A percentile compares a stretch with the other conserved stretches of the same genome.
phyloP scores from a whole-genome alignment of 108 stramenopile species.

The Epithemia pelagica region DNA sequence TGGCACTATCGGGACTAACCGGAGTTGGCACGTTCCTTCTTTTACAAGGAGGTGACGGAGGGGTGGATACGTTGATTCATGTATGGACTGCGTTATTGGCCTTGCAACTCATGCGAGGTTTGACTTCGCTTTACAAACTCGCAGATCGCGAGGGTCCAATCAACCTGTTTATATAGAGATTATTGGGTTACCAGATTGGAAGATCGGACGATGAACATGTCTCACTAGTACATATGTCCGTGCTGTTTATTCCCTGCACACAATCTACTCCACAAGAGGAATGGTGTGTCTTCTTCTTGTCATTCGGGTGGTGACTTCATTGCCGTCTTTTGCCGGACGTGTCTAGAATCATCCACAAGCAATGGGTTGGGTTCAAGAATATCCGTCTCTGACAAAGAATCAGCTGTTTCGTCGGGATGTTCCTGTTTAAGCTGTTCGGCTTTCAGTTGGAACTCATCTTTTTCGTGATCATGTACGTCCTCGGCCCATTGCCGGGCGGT shows the following conservation, averaged over 20 bases:
- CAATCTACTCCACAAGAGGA: neutral
- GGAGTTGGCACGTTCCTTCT: slow-evolving; percentile 45
- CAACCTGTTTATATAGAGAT: slow-evolving; percentile 37
- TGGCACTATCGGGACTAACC: slow-evolving; percentile 59
- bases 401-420: neutral
- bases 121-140: slow-evolving; percentile 71
- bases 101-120: slow-evolving; percentile 66
- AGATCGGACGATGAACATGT: neutral
- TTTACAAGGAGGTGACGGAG: slow-evolving; percentile 21
- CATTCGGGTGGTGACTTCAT: too few species aligned
- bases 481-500: slow-evolving; percentile 20
- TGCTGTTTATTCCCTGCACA: neutral
- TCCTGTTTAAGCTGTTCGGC: slow-evolving; percentile 15
- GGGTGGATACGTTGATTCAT: slow-evolving; percentile 53
- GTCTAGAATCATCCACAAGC: too few species aligned
- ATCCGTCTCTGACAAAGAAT: neutral
- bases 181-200: neutral
- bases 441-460: slow-evolving; percentile 21
- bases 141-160: slow-evolving; percentile 65
- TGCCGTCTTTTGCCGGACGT: too few species aligned
- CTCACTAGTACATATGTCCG: neutral
- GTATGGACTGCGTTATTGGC: slow-evolving; percentile 72
- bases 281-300: too few species aligned
- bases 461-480: slow-evolving; percentile 20
- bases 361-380: neutral